Evolutionary conservation across 192 early-diverging fungal species (phyloP).

Genomic region (Rhizophagus clarus): DNA sequence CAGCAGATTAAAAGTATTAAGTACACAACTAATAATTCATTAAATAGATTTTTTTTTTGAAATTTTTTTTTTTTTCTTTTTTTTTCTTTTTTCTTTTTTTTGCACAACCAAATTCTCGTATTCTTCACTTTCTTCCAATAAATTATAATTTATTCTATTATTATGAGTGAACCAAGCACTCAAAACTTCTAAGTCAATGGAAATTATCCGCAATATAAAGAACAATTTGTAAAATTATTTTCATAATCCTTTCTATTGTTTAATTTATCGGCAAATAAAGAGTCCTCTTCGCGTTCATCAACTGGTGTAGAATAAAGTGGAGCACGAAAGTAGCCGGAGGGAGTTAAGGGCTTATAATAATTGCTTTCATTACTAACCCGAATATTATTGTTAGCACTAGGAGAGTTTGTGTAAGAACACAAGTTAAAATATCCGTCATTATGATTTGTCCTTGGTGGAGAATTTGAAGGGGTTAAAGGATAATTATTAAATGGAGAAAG

Average conservation of each 20-base stretch:
- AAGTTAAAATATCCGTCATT: not conserved
- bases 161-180: not conserved
- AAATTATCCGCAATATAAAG: not conserved
- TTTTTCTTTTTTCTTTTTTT: too few species aligned
- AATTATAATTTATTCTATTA: too few species aligned
- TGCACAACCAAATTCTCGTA: too few species aligned
- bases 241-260: not conserved
- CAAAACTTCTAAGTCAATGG: not conserved
- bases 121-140: too few species aligned
- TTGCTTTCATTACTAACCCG: not conserved
- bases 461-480: not conserved
- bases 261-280: not conserved
- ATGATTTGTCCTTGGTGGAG: not conserved
- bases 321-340: not conserved
- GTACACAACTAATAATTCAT: too few species aligned
- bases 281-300: not conserved
- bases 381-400: not conserved
- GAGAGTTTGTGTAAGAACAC: not conserved
- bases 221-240: not conserved
- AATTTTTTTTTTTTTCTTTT: too few species aligned
- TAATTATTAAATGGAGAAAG: not conserved
- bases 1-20: too few species aligned
- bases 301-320: not conserved
- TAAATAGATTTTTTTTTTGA: too few species aligned
- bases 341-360: not conserved